These are phyloP conservation scores for Orychophragmus violaceus DNA, from an alignment of 345 rosid species.

Conservation along the genomic window DNA sequence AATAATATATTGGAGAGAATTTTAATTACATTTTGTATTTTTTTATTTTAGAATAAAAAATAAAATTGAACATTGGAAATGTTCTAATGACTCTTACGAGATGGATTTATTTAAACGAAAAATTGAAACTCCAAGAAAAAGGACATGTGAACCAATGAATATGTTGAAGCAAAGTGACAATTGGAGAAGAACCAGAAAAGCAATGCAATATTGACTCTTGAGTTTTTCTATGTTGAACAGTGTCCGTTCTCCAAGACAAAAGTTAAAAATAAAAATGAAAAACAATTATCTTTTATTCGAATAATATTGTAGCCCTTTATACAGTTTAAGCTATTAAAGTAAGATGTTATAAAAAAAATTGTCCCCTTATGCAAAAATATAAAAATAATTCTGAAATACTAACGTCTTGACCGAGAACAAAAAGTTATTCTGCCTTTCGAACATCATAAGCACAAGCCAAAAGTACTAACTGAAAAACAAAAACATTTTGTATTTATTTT, in stretches of 20 bases:
- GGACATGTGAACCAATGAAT: constrained; percentile 23
- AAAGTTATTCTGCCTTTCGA: constrained; percentile 15
- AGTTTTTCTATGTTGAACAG: constrained; percentile 10
- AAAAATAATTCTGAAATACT: background rate
- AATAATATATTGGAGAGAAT: too few species aligned
- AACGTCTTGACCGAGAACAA: constrained; percentile 3
- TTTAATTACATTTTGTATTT: too few species aligned
- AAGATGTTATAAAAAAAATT: too few species aligned
- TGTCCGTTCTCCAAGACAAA: constrained; percentile 18
- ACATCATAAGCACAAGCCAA: constrained; percentile 16
- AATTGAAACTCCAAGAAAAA: constrained; percentile 9
- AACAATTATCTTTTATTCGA: background rate
- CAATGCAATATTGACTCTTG: constrained; percentile 24
- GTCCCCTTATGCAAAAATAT: too few species aligned
- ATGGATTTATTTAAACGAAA: background rate
- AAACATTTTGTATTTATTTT: background rate
- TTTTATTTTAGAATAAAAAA: too few species aligned
- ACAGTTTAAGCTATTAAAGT: too few species aligned
- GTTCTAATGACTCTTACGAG: background rate
- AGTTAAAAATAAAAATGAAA: background rate
- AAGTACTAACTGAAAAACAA: background rate
- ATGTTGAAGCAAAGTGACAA: constrained; percentile 31
- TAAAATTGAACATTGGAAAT: too few species aligned
- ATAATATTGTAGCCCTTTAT: too few species aligned
- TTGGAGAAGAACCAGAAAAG: constrained; percentile 20